Conservation (phyloP, 139 green algal genomes). For the Tetraselmis chui region DNA sequence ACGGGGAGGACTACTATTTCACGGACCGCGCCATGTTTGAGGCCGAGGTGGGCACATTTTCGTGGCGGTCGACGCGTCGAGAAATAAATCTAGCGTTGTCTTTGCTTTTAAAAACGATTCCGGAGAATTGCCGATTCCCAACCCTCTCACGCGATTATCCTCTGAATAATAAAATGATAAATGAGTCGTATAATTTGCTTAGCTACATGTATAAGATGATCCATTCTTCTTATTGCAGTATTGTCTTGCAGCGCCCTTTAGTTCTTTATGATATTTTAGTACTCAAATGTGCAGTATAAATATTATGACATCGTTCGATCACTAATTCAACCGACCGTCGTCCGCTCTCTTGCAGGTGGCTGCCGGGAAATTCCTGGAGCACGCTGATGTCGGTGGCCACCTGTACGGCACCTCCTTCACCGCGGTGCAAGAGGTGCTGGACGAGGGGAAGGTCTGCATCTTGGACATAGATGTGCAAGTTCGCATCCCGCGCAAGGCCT, state of each 20-base stretch:
- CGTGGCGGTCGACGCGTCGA: too few species aligned
- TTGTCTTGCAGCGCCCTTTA: too few species aligned
- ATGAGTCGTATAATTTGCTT: too few species aligned
- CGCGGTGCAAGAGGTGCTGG: constrained; percentile 57
- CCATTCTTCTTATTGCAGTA: too few species aligned
- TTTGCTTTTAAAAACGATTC: constrained; percentile 8
- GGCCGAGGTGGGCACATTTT: constrained; percentile 57
- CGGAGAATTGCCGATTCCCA: constrained; percentile 25
- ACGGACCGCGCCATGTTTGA: constrained; percentile 61
- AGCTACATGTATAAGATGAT: too few species aligned
- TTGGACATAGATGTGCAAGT: constrained; percentile 84
- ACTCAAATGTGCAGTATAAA: neutral
- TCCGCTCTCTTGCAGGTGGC: constrained; percentile 6
- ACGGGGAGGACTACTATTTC: constrained; percentile 81
- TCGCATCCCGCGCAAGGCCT: neutral
- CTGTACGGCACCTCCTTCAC: constrained; percentile 72
- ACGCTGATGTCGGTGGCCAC: constrained; percentile 76
- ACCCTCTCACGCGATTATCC: too few species aligned
- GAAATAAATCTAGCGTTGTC: neutral
- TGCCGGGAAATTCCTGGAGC: constrained; percentile 70
- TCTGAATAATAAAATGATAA: too few species aligned
- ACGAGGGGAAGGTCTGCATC: constrained; percentile 54
- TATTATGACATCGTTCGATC: neutral
- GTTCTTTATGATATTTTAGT: neutral
- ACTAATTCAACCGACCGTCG: neutral